Conservation (phyloP, 192 early-diverging fungal species). For the Helicostylum pulchrum region DNA sequence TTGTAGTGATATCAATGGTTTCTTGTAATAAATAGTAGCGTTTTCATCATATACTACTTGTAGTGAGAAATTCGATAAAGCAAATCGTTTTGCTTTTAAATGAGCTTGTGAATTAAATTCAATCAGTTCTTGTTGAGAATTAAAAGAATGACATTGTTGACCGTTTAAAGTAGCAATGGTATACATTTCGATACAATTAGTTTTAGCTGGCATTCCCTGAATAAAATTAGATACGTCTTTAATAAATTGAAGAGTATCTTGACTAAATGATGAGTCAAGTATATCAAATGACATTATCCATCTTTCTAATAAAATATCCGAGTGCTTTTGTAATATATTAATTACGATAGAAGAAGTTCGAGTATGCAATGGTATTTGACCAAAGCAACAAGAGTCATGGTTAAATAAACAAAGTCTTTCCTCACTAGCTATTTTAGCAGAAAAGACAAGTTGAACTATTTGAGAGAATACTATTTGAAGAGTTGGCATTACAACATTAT, state of each 20-base stretch:
- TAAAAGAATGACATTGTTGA: neutral
- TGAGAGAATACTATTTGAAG: too few species aligned
- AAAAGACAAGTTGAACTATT: too few species aligned
- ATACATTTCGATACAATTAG: too few species aligned
- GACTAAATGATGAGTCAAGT: too few species aligned
- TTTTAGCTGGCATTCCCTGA: too few species aligned
- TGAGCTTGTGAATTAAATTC: neutral
- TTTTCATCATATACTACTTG: neutral
- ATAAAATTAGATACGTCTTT: too few species aligned
- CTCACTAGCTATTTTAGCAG: too few species aligned
- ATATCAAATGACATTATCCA: neutral
- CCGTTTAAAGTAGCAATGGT: too few species aligned
- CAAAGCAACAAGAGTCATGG: slow-evolving; percentile 12
- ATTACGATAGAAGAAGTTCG: neutral
- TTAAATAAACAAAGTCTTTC: too few species aligned
- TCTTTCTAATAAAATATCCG: neutral
- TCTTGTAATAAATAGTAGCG: too few species aligned
- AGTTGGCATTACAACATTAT: neutral
- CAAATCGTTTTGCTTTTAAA: neutral
- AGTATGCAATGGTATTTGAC: neutral
- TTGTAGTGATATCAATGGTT: too few species aligned
- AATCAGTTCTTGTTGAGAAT: neutral
- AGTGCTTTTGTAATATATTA: slow-evolving; percentile 10
- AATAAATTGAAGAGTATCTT: too few species aligned
- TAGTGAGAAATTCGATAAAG: neutral